Evolutionary conservation across 208 protist species (phyloP), one percentile per base, ranked within the genome.

Genomic region (Kentomonas sorsogonicus): DNA sequence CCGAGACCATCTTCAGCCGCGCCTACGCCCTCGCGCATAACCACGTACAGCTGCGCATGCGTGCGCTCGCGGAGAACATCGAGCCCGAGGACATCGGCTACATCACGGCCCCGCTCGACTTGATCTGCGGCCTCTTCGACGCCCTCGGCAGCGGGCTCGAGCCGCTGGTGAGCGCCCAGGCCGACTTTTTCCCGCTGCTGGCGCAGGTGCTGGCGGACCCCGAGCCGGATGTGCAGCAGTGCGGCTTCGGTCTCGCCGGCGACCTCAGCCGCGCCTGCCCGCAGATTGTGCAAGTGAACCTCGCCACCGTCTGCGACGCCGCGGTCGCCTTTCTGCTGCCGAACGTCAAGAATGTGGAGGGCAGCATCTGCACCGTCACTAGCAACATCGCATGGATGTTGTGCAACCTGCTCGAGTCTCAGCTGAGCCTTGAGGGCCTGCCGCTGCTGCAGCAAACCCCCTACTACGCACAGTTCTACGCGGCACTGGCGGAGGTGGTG

Each of bases 361-460:
- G 87, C 47, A 65, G 50, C 58, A 85, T 40, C 45, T 81, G 75
- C 62, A 30, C 41, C 22, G 75, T 90, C 18, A 66, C 87, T 13
- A 89, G 81, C 64, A 91, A 94, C 53, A 66, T 89, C 13, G 83
- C 82, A 25, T 94, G 88, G 85, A 59, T 69, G 53, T 50, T 94
- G 57, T 82, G 82, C 58, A 84, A 86, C 45, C 23, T 94, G 29
- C 27, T 94, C 22, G 79, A 90, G 51, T 77, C 91, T 43, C 68
- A 90, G 59, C 50, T 89, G 62, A 72, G 82, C 47, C 58, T 83
- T 11, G 20, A 76, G 27, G 53, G 57, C 38, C 13, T 86, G 26
- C 79, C 78, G 0, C 74, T 70, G 18, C 60, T 94, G 47, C 63
- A 82, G 53, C 41, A 27, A 27, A 55, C 50, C 7, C 66, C 78